These are phyloP conservation scores for Darksidea phi DNA, from an alignment of 495 filamentous ascomycete species.

Conservation along the genomic window DNA sequence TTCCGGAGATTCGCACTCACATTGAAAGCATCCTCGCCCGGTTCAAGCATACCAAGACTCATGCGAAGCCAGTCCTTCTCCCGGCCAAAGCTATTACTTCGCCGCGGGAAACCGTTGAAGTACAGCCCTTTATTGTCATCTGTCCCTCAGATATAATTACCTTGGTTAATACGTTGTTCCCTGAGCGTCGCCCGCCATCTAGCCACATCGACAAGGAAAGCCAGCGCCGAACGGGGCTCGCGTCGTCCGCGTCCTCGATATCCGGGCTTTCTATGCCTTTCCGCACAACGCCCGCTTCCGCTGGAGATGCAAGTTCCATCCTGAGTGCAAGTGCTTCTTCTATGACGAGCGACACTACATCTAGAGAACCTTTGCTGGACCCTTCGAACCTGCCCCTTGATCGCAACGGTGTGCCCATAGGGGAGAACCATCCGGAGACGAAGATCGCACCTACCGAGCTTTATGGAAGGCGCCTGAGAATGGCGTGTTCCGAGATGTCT, in stretches of 20 bases:
- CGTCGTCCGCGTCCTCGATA: constrained; percentile 65
- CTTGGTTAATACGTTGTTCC: constrained; percentile 69
- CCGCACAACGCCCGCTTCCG: constrained; percentile 30
- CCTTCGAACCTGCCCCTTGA: constrained; percentile 39
- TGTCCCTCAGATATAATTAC: constrained; percentile 72
- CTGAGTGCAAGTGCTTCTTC: constrained; percentile 68
- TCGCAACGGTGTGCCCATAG: constrained; percentile 6
- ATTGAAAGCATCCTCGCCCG: constrained; percentile 73
- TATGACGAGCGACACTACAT: constrained; percentile 64
- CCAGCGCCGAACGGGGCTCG: constrained; percentile 50
- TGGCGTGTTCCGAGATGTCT: constrained; percentile 65
- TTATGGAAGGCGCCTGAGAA: constrained; percentile 47
- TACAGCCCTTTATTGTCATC: constrained; percentile 70
- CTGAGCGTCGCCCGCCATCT: constrained; percentile 59
- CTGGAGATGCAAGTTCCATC: constrained; percentile 50
- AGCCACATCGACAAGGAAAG: constrained; percentile 45
- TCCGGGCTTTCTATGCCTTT: constrained; percentile 58
- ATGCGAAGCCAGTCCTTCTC: constrained; percentile 60
- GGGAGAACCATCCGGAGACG: constrained; percentile 23
- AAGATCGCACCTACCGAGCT: constrained; percentile 42
- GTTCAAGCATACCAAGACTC: constrained; percentile 57
- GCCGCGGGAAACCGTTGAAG: constrained; percentile 65
- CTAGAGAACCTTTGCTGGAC: constrained; percentile 63
- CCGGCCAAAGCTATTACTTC: constrained; percentile 68
- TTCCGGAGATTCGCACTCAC: constrained; percentile 65